Percentiles rank a stretch among this genome's conserved stretches.
Conservation (phyloP, 164 flowering plant species). For the Litsea cubeba region DNA sequence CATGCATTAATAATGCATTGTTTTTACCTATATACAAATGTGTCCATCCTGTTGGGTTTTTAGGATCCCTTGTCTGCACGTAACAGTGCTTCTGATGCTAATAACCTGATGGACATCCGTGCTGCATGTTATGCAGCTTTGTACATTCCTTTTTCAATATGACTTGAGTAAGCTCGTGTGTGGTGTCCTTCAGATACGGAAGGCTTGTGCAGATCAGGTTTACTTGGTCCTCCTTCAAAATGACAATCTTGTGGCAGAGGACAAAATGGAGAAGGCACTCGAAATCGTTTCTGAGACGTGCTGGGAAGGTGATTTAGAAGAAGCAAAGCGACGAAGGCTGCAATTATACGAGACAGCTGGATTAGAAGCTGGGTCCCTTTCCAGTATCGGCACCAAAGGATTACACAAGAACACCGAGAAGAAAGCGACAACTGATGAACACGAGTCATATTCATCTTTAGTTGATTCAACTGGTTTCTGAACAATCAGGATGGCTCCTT, state of each 20-base stretch:
- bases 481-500: slow-evolving; percentile 5
- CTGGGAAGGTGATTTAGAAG: slow-evolving; percentile 88
- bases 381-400: slow-evolving; percentile 9
- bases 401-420: slow-evolving; percentile 18
- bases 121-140: background rate
- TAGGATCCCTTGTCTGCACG: background rate
- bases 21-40: no score
- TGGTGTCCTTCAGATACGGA: slow-evolving; percentile 57
- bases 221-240: slow-evolving; percentile 86
- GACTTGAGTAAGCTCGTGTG: background rate
- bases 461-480: slow-evolving; percentile 82
- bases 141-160: background rate
- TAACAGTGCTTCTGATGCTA: no score
- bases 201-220: slow-evolving; percentile 82
- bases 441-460: slow-evolving; percentile 77
- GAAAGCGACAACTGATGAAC: slow-evolving; percentile 46
- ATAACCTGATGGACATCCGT: background rate
- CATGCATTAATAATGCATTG: no score
- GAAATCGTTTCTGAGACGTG: slow-evolving; percentile 75
- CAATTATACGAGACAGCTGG: slow-evolving; percentile 52
- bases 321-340: slow-evolving; percentile 44
- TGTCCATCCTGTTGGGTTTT: background rate
- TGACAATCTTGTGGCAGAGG: slow-evolving; percentile 47
- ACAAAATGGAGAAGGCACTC: slow-evolving; percentile 59
- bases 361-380: slow-evolving; percentile 27